Base-by-base conservation (phyloP, 1,284 basidiomycete species). In the Austroboletus olivaceoglutinosus region DNA sequence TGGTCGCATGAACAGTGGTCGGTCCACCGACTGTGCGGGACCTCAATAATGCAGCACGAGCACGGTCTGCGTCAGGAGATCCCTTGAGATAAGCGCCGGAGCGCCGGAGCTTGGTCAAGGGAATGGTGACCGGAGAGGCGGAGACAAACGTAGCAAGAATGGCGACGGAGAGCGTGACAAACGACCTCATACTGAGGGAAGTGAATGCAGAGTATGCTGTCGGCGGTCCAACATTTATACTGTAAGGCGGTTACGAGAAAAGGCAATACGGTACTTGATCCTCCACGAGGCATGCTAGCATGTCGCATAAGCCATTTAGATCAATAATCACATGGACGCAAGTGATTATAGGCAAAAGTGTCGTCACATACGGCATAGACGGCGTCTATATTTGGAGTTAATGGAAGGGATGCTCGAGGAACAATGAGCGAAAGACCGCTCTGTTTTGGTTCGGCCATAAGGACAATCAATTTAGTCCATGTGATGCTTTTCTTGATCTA, bases 41-140 rank as follows among this genome's bases (percentile, higher is more conserved):
- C 46, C 54, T 55, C 1, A 67, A 34, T 18, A 43, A 12, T 0
- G 49, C 50, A 1, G 53, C 58, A 29, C 63, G 67, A 37, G 54
- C 48, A 48, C 57, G 63, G 37, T 61, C 58, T 15, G 63, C 56
- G 13, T 56, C 52, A 15, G 53, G 46, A 31, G 48, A 51, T 16
- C 58, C 61, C n/a, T 57, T 57, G 54, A 58, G 55, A 29, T 52
- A 60, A 8, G 45, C 18, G 29, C 61, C 55, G 3, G 47, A 44
- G 16, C 50, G 47, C 11, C 47, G 33, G 12, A 55, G 33, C 23
- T 45, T 56, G 10, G 52, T 52, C n/a, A 69, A 22, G 4, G 55
- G 50, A 9, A 56, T n/a, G 11, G 45, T 54, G 40, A 50, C 3
- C 16, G 47, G 21, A 21, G 51, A 53, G 7, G 62, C 55, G 21